Evolutionary conservation across 108 stramenopile species (phyloP).

Genomic region (Skeletonema grethae): DNA sequence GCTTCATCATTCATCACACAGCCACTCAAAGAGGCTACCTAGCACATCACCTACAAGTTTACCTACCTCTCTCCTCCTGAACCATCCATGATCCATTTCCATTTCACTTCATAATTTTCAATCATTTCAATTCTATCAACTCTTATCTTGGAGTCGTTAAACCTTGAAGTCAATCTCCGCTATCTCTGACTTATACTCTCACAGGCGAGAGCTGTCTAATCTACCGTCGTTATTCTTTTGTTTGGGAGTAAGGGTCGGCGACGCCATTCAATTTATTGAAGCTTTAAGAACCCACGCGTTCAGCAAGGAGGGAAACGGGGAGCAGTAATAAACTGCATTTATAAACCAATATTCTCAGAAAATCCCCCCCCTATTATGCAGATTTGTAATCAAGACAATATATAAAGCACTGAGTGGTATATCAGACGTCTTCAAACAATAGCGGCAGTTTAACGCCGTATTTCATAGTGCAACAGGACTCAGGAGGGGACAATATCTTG

Average conservation of each 20-base stretch:
- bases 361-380: not conserved
- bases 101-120: not conserved
- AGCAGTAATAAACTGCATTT: not conserved
- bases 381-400: not conserved
- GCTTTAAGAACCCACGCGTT: not conserved
- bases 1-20: too few species aligned
- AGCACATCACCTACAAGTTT: not conserved
- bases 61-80: not conserved
- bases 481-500: not conserved
- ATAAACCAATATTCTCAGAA: not conserved
- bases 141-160: not conserved
- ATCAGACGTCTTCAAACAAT: not conserved
- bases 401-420: not conserved
- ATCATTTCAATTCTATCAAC: constrained; percentile 2
- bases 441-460: not conserved
- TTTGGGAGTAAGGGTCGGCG: not conserved
- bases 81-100: too few species aligned
- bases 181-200: not conserved
- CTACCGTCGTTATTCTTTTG: not conserved
- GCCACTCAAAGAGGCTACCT: not conserved
- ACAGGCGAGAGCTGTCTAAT: not conserved
- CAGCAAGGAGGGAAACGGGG: not conserved
- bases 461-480: not conserved
- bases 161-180: not conserved
- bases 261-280: not conserved